Evolutionary conservation across 2,329 filamentous ascomycete species (phyloP), one percentile per base, ranked within the genome.

Genomic region (Clathrospora elynae): DNA sequence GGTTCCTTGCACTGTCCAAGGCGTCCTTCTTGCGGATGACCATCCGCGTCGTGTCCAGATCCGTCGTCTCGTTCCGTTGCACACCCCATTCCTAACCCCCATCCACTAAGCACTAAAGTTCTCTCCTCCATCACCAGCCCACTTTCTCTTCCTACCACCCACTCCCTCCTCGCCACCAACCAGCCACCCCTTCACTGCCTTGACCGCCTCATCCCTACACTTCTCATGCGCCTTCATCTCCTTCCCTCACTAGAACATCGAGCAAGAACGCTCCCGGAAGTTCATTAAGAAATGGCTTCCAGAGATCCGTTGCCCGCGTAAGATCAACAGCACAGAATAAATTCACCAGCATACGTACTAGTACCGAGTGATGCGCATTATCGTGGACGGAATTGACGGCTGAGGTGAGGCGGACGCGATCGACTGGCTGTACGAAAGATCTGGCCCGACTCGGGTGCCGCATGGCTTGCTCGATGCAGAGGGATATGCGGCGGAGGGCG

Each of bases 241-340:
- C 20, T 10, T 23, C 20, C 14, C 7, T 20, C 3, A 29, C 3
- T 17, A 37, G 14, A 2, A 37, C 17, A 17, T 37, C 35, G 6
- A 30, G 12, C 35, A 37, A 17, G 17, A 37, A 37, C 25, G 28
- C n/a, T 12, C 28, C 14, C 10, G 24, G 24, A 20, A 19, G 13
- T 4, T 17, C 13, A 7, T n/a, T 20, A 3, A 37, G 17, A 4
- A 2, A 14, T n/a, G 23, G 6, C 10, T 23, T 10, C 20, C 24
- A 37, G 16, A 29, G 14, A 10, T 19, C 18, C 8, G 17, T 22
- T 16, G 5, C 22, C 16, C 11, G 18, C 24, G 17, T 25, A n/a
- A 23, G 16, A 37, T 37, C 19, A 13, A 14, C 10, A 17, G 24
- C 35, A 14, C 29, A 7, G 26, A n/a, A 22, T 16, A 14, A 11